These are phyloP conservation scores for Diddensiella transvaalensis DNA, from an alignment of 805 yeast species.

Conservation along the genomic window DNA sequence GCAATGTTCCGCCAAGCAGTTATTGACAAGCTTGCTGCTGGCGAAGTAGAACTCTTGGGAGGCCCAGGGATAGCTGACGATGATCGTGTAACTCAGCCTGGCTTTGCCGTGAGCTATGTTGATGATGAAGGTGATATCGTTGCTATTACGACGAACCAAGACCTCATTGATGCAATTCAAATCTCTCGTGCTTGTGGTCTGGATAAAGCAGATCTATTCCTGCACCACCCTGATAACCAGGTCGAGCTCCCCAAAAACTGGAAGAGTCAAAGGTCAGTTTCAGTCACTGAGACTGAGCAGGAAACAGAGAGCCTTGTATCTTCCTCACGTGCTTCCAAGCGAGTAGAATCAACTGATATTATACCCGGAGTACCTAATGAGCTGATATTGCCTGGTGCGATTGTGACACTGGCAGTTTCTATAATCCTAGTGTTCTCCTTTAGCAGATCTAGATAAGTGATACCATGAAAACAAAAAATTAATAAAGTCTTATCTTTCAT, in stretches of 20 bases:
- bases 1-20: constrained; percentile 42
- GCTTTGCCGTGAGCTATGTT: constrained; percentile 68
- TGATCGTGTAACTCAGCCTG: constrained; percentile 22
- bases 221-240: constrained; percentile 62
- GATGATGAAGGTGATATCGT: constrained; percentile 86
- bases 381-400: constrained; percentile 58
- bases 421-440: constrained; percentile 53
- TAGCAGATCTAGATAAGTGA: constrained; percentile 35
- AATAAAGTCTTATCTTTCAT: background rate
- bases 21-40: constrained; percentile 36
- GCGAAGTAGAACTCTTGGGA: constrained; percentile 39
- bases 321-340: background rate
- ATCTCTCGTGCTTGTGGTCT: constrained; percentile 46
- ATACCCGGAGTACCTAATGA: constrained; percentile 60
- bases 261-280: constrained; percentile 7
- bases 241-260: constrained; percentile 25
- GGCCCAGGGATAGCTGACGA: constrained; percentile 32
- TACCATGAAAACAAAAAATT: background rate
- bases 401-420: constrained; percentile 58
- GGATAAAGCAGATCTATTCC: constrained; percentile 66
- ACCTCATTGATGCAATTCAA: constrained; percentile 67
- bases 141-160: constrained; percentile 69
- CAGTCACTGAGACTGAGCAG: constrained; percentile 3
- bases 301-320: constrained; percentile 12
- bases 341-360: constrained; percentile 25